Percentiles rank a stretch among this genome's conserved stretches.
These are phyloP conservation scores for Solanum piurae DNA, from an alignment of 257 asterid genomes.

Conservation along the genomic window DNA sequence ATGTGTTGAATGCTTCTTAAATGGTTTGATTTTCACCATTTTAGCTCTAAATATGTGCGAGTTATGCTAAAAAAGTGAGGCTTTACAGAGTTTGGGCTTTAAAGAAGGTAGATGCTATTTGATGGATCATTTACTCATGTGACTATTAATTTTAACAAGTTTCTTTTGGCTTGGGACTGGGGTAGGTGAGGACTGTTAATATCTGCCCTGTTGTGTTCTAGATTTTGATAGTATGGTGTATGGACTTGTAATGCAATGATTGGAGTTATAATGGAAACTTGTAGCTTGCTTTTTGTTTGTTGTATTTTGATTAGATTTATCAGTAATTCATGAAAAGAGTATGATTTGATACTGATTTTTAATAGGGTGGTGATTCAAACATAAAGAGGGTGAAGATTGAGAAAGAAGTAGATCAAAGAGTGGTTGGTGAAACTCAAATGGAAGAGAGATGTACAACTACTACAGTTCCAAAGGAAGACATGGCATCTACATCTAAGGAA, in stretches of 20 bases:
- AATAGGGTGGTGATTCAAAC: slow-evolving; percentile 1
- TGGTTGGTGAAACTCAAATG: not conserved
- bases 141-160: not conserved
- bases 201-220: not conserved
- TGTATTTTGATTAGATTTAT: not conserved
- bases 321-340: not conserved
- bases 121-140: not conserved
- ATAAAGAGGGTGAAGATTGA: slow-evolving; percentile 11
- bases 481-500: not conserved
- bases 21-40: not conserved
- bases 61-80: not conserved
- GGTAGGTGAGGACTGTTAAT: not conserved
- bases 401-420: not conserved
- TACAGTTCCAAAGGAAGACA: not conserved
- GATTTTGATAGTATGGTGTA: not conserved
- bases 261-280: not conserved
- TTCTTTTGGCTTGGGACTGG: not conserved
- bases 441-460: not conserved
- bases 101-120: not conserved
- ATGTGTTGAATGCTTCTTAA: not conserved
- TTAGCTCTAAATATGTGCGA: not conserved
- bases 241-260: not conserved
- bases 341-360: not conserved
- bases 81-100: not conserved
- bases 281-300: not conserved